Conservation (phyloP, 768 basidiomycete genomes). For the Amanita rubescens region DNA sequence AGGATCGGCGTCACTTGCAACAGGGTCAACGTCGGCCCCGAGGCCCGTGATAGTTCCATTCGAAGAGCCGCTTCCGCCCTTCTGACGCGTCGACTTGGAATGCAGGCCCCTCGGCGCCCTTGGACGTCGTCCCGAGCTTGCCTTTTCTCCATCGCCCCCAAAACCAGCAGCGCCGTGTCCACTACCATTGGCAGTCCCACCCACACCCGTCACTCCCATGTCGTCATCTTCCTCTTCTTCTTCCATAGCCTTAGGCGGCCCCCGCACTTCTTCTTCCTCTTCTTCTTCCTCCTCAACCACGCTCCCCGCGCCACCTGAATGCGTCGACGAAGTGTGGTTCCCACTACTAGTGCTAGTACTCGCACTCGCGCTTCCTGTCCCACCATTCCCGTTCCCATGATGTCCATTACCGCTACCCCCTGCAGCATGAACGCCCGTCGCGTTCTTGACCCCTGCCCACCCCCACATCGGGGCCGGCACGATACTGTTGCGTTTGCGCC, state of each 20-base stretch:
- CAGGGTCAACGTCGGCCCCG: not conserved
- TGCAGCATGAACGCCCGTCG: not conserved
- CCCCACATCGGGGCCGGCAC: constrained; percentile 83
- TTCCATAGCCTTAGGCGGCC: constrained; percentile 8
- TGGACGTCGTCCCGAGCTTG: not conserved
- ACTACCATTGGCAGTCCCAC: not conserved
- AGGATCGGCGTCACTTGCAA: not conserved
- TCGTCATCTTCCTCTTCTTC: constrained; percentile 12
- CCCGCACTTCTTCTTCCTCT: constrained; percentile 13
- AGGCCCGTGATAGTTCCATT: not conserved
- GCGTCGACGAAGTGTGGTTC: not conserved
- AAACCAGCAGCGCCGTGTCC: not conserved
- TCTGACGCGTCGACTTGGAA: not conserved
- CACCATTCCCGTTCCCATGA: not conserved
- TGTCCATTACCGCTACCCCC: not conserved
- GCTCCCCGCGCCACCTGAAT: constrained; percentile 4
- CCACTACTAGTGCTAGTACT: not conserved
- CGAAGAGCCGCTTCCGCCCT: not conserved
- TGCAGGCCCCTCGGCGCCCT: not conserved
- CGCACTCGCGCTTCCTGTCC: not conserved
- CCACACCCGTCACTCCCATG: not conserved
- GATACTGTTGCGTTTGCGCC: constrained; percentile 56
- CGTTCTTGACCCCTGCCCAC: constrained; percentile 45
- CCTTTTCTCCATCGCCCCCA: not conserved
- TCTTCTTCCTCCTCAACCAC: constrained; percentile 15